Evolutionary conservation across 441 rosid species (phyloP), one percentile per base, ranked within the genome.

Genomic region (Adansonia gregorii): DNA sequence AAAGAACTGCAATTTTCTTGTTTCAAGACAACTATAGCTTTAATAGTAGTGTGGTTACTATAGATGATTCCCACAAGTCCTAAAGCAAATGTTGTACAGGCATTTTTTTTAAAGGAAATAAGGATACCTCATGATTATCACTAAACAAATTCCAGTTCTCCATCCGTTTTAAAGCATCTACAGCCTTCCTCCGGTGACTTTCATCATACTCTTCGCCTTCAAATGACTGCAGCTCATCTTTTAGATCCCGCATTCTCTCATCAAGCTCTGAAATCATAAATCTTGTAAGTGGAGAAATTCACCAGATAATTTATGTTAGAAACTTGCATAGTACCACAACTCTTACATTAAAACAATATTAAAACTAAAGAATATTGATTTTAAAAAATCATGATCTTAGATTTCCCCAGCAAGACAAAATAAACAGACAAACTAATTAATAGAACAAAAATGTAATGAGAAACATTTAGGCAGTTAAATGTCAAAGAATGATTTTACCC

Each of bases 61-160:
- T 52, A 17, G 17, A 69, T 76, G 31, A 72, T 46, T 59, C 74
- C 48, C 52, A 70, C 4, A 60, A 78, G 51, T 27, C 7, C 4
- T 75, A 31, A 51, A 35, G 51, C 35, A 49, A 75, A 64, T 51
- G 59, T 43, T 52, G 49, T n/a, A 4, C 63, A n/a, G 8, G 31
- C 6, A 55, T 12, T 72, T 43, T 35, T 6, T 73, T 72, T 78
- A 45, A 82, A 48, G 63, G 67, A 80, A 78, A 76, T 22, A 41
- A 19, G 74, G 76, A 63, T 86, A 93, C 99, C 98, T 97, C 97
- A 72, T 82, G 79, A 72, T 89, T 84, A 81, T 93, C 97, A 79
- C 90, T 90, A 81, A 97, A 94, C 84, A 97, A 84, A 91, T 97
- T 97, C 99, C 98, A 97, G 81, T 83, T 91, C 80, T 94, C 98